Evolutionary conservation across 148 eudicot genomes (phyloP), one percentile per base, ranked within the genome.

Genomic region (Fallopia convolvulus): DNA sequence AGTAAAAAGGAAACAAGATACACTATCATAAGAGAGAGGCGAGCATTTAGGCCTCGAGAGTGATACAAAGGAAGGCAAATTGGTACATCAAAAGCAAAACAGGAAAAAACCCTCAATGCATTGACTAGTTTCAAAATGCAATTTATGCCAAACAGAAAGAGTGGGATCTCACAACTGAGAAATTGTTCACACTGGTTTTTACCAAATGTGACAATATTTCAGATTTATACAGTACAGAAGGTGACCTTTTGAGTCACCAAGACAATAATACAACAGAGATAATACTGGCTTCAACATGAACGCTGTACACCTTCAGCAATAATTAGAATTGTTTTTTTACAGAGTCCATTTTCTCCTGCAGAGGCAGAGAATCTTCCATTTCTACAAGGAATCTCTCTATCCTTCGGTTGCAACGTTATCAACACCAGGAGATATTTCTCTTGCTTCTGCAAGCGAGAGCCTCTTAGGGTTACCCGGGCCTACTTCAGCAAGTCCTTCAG

Each of bases 271-370:
- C 39, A 36, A 36, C 83, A 85, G 86, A 78, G 52, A 79, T 76
- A 74, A 79, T 80, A 77, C 81, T 48, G 78, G 71, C 79, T 78
- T 61, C 17, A 76, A 81, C 83, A 80, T 72, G 84, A 83, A 82
- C 77, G 66, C 87, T 87, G 90, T 89, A 91, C 91, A 91, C 86
- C 85, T 87, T 87, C 90, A 87, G 81, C 86, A 83, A 85, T 81
- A 83, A 58, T 58, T 58, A 83, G 78, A 88, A 91, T 88, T 86
- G 83, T 85, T 89, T 91, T 86, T 88, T 52, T 6, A 91, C 90
- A 89, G 79, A 81, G 78, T 79, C 74, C 84, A 58, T 79, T 76
- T 86, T 73, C 76, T 82, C 83, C 84, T 74, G 86, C 76, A 77
- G 76, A 83, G 78, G 74, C 79, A 78, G 80, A 66, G 76, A 56